Evolutionary conservation across 2,329 filamentous ascomycete species (phyloP).

Genomic region (Exophiala xenobiotica): DNA sequence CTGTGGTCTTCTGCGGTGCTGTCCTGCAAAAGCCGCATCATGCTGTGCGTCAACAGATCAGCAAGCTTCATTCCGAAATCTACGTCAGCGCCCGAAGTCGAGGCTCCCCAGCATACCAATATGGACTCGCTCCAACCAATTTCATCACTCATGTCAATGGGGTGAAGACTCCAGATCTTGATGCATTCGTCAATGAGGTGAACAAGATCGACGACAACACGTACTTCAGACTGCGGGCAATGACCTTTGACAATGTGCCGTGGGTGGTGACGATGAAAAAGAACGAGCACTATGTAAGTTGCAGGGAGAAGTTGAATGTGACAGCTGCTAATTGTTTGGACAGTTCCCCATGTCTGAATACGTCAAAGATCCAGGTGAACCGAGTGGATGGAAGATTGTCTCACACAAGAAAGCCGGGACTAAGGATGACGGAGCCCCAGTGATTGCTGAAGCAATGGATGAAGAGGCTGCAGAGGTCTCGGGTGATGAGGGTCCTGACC

Average conservation of each 20-base stretch:
- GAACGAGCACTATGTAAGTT: slow-evolving; percentile 83
- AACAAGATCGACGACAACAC: slow-evolving; percentile 92
- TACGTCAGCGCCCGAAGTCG: slow-evolving; percentile 87
- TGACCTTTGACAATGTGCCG: slow-evolving; percentile 96
- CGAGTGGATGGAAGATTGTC: slow-evolving; percentile 58
- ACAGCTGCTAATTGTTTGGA: slow-evolving; percentile 16
- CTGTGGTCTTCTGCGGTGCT: slow-evolving; percentile 92
- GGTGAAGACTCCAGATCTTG: slow-evolving; percentile 75
- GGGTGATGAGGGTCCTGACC: not conserved
- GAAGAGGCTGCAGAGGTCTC: slow-evolving; percentile 38
- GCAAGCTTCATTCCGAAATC: slow-evolving; percentile 91
- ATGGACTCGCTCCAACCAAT: slow-evolving; percentile 91
- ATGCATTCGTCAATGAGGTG: slow-evolving; percentile 76
- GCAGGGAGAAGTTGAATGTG: not conserved
- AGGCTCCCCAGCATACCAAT: slow-evolving; percentile 82
- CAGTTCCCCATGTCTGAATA: slow-evolving; percentile 67
- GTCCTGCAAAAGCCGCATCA: slow-evolving; percentile 92
- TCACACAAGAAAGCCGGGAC: slow-evolving; percentile 46
- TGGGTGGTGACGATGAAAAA: slow-evolving; percentile 99
- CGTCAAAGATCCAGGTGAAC: slow-evolving; percentile 54
- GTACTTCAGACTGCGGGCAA: slow-evolving; percentile 95
- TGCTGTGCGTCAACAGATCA: slow-evolving; percentile 95
- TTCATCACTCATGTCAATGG: slow-evolving; percentile 97
- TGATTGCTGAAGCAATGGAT: slow-evolving; percentile 50
- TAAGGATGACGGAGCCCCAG: slow-evolving; percentile 40